phyloP scores from a whole-genome alignment of 2,329 filamentous ascomycete genomes.

The Microcyclosporella mali region DNA sequence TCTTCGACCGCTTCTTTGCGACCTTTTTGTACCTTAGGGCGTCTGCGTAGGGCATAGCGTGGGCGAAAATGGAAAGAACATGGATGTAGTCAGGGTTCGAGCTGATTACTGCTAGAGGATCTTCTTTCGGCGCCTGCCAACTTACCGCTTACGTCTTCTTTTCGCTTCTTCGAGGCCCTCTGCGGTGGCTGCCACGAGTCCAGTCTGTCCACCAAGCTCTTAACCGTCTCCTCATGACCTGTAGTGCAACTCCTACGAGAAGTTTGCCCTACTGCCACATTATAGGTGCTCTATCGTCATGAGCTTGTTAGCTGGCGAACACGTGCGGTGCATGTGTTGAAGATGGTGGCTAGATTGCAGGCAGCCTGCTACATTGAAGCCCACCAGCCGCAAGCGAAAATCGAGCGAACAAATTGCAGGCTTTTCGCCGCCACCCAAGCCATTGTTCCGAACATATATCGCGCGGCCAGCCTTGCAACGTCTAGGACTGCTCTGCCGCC shows the following conservation, averaged over 20 bases:
- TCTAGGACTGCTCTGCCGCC: neutral
- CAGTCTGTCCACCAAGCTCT: no score
- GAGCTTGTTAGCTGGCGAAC: neutral
- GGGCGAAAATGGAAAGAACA: conserved; percentile 16
- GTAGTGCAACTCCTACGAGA: neutral
- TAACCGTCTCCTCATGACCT: neutral
- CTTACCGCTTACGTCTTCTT: conserved; percentile 2
- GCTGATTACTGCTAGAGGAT: conserved; percentile 4
- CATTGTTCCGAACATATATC: no score
- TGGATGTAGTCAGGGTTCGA: conserved; percentile 8
- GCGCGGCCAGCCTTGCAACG: neutral
- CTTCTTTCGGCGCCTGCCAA: conserved; percentile 1
- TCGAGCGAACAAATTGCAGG: no score
- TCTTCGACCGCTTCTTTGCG: conserved; percentile 7
- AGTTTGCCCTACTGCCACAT: neutral
- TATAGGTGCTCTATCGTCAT: conserved; percentile 1
- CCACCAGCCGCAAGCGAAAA: no score
- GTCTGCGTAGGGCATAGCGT: conserved; percentile 18
- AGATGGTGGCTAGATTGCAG: neutral
- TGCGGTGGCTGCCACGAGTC: conserved; percentile 4
- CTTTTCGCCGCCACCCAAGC: no score
- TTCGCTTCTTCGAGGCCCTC: conserved; percentile 2
- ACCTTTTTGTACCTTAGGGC: conserved; percentile 13
- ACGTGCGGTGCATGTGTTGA: conserved; percentile 6
- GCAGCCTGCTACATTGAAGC: neutral